These are phyloP conservation scores for Dioscorea zingiberensis DNA, from an alignment of 106 monocot genomes.

Conservation along the genomic window DNA sequence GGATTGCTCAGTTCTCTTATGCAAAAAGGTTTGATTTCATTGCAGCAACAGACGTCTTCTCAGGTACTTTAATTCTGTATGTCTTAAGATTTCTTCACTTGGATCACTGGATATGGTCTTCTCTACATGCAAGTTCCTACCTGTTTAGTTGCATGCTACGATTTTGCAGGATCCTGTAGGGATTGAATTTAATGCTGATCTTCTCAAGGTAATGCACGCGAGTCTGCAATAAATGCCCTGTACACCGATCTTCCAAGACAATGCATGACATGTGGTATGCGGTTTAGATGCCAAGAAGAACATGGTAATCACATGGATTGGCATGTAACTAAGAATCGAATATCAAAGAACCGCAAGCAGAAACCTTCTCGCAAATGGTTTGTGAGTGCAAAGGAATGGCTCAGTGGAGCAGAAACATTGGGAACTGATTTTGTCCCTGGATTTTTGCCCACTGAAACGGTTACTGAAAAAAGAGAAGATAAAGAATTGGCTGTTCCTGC, in stretches of 20 bases:
- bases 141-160: neutral
- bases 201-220: constrained; percentile 77
- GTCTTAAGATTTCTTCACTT: neutral
- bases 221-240: constrained; percentile 73
- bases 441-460: constrained; percentile 62
- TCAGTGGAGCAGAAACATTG: constrained; percentile 73
- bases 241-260: constrained; percentile 79
- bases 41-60: constrained; percentile 38
- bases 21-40: constrained; percentile 77
- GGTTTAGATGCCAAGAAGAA: constrained; percentile 85
- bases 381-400: constrained; percentile 90
- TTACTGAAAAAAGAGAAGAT: constrained; percentile 61
- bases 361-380: constrained; percentile 96
- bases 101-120: neutral
- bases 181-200: constrained; percentile 70
- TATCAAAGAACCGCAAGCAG: constrained; percentile 79
- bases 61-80: constrained; percentile 31
- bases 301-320: constrained; percentile 98
- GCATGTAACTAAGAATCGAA: constrained; percentile 90
- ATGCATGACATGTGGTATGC: constrained; percentile 89
- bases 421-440: constrained; percentile 76
- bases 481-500: constrained; percentile 84
- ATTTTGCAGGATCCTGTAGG: constrained; percentile 55
- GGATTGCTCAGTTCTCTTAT: constrained; percentile 74
- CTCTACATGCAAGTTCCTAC: no score